Percentiles rank a stretch among this genome's conserved stretches.
These are phyloP conservation scores for Rhytidiadelphus loreus DNA, from an alignment of 225 moss, liverwort and hornwort species.

Conservation along the genomic window DNA sequence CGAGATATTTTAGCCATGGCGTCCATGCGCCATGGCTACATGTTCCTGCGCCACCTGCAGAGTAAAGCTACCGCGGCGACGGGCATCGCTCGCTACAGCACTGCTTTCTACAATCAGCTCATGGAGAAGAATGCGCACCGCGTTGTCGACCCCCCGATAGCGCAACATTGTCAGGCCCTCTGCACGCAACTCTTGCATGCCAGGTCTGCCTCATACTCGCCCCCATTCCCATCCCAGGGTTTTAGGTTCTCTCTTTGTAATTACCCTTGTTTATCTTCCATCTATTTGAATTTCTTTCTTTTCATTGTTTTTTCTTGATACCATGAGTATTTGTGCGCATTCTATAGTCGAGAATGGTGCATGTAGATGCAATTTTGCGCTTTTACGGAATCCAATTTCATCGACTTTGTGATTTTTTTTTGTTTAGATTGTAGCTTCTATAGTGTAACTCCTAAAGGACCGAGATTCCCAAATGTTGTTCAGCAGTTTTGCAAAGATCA, in stretches of 20 bases:
- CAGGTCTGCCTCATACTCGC: slow-evolving; percentile 5
- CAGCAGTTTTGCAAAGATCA: not conserved
- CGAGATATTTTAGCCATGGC: slow-evolving; percentile 9
- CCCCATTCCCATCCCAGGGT: not conserved
- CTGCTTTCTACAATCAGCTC: slow-evolving; percentile 14
- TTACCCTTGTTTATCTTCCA: not conserved
- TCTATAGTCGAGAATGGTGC: not conserved
- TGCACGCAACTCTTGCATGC: slow-evolving; percentile 20
- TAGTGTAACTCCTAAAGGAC: not conserved
- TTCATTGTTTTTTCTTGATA: not conserved
- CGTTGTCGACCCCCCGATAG: not conserved
- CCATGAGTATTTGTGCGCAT: not conserved
- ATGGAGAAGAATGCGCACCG: slow-evolving; percentile 19
- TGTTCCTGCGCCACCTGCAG: slow-evolving; percentile 23
- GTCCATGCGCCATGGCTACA: slow-evolving; percentile 7
- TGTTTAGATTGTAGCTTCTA: not conserved
- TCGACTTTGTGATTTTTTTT: not conserved
- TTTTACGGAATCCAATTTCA: not conserved
- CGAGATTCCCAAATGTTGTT: not conserved
- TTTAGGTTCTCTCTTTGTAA: not conserved
- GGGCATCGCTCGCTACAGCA: slow-evolving; percentile 1
- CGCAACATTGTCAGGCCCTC: slow-evolving; percentile 18
- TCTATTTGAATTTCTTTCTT: not conserved
- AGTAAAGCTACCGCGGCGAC: slow-evolving; percentile 13
- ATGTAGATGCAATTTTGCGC: not conserved